Conservation (phyloP, 306 rosid genomes). For the Medicago arabica region DNA sequence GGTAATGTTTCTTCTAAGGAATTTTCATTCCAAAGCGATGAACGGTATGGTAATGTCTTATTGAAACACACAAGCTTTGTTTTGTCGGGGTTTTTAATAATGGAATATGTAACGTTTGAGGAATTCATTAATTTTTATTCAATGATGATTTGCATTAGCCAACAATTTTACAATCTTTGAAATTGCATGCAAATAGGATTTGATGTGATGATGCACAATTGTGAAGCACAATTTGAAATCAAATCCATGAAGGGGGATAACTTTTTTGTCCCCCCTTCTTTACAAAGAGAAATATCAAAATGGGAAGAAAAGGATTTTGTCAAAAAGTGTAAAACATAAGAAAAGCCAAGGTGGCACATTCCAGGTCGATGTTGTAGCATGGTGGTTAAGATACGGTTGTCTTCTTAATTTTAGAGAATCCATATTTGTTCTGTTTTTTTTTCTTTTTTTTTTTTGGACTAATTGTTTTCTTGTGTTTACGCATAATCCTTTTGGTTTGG, state of each 20-base stretch:
- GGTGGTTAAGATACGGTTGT: slow-evolving; percentile 3
- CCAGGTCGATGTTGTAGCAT: not conserved
- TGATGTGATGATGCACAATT: not conserved
- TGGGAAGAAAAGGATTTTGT: not conserved
- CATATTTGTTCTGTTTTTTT: not conserved
- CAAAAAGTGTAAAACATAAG: not conserved
- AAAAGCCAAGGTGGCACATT: not conserved
- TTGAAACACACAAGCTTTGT: slow-evolving; percentile 38
- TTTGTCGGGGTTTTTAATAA: not conserved
- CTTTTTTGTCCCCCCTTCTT: not conserved
- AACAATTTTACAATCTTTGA: not conserved
- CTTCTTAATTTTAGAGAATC: slow-evolving; percentile 31
- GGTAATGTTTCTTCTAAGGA: slow-evolving; percentile 35
- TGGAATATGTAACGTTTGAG: not conserved
- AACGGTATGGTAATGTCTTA: not conserved
- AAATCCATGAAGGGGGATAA: not conserved
- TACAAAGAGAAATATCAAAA: slow-evolving; percentile 21
- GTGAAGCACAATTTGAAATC: not conserved
- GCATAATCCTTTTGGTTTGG: no score
- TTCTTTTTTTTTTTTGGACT: no score
- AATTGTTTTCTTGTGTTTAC: no score
- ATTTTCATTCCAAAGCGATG: slow-evolving; percentile 42
- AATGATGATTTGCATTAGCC: not conserved
- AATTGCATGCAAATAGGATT: not conserved
- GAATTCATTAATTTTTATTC: not conserved